These are phyloP conservation scores for Dryas integrifolia DNA, from an alignment of 331 rosid species.

Conservation along the genomic window DNA sequence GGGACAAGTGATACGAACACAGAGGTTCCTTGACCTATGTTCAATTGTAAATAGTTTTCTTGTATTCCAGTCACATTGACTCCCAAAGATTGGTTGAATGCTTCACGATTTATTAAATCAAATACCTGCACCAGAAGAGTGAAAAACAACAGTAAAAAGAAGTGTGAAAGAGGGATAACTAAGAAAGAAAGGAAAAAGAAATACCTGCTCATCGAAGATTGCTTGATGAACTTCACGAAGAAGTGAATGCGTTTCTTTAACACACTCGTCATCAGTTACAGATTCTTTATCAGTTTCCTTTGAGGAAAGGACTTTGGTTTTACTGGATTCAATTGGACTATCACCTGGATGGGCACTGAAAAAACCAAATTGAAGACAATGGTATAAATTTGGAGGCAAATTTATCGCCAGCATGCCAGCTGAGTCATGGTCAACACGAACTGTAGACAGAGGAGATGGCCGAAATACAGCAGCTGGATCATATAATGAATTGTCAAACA, in stretches of 20 bases:
- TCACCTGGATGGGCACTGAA: conserved; percentile 42
- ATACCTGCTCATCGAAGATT: conserved; percentile 73
- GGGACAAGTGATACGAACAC: conserved; percentile 72
- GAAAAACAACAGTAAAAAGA: conserved; percentile 20
- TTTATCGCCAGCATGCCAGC: conserved; percentile 89
- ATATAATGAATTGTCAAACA: conserved; percentile 68
- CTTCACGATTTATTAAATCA: conserved; percentile 85
- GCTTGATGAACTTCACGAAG: conserved; percentile 79
- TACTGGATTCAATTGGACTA: conserved; percentile 33
- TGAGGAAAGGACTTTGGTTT: conserved; percentile 33
- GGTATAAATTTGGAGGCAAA: conserved; percentile 62
- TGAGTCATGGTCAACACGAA: conserved; percentile 73
- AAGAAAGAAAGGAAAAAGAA: conserved; percentile 1
- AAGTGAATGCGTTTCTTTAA: conserved; percentile 69
- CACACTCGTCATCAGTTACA: conserved; percentile 53
- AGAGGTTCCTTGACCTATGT: conserved; percentile 67
- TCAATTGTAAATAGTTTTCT: conserved; percentile 78
- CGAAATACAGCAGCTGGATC: conserved; percentile 61
- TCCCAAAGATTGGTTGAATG: conserved; percentile 61
- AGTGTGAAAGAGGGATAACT: neutral
- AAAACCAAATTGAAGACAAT: conserved; percentile 72
- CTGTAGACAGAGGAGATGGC: conserved; percentile 57
- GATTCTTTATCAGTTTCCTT: conserved; percentile 54
- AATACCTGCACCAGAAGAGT: conserved; percentile 64
- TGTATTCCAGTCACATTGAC: conserved; percentile 85